These are phyloP conservation scores for Aspergillus hiratsukae DNA, from an alignment of 2,329 filamentous ascomycete species.

Conservation along the genomic window DNA sequence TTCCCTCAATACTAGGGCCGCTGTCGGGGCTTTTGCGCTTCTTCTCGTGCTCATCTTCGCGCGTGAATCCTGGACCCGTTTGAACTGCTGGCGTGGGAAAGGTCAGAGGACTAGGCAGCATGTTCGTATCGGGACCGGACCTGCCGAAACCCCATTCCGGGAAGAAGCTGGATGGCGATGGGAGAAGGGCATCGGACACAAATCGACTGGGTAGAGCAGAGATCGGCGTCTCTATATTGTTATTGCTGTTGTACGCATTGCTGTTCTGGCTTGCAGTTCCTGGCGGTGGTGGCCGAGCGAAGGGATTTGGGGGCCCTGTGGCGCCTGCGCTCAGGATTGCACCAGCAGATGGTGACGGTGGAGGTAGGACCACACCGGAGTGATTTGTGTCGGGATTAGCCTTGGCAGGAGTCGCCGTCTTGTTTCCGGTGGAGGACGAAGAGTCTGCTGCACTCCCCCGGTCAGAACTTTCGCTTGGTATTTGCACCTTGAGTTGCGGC, in stretches of 20 bases:
- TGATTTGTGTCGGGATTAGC: constrained; percentile 53
- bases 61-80: constrained; percentile 36
- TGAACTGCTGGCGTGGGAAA: constrained; percentile 71
- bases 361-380: constrained; percentile 75
- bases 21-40: constrained; percentile 43
- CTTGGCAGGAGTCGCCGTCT: constrained; percentile 56
- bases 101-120: constrained; percentile 85
- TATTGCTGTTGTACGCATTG: constrained; percentile 38
- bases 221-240: constrained; percentile 69
- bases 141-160: constrained; percentile 76
- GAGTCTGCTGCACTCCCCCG: constrained; percentile 68
- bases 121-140: constrained; percentile 67
- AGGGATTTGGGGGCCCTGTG: constrained; percentile 89
- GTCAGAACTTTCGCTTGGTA: constrained; percentile 86
- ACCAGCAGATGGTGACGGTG: constrained; percentile 84
- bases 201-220: constrained; percentile 90
- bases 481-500: constrained; percentile 86
- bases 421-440: constrained; percentile 56
- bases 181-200: constrained; percentile 78
- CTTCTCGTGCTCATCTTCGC: constrained; percentile 42
- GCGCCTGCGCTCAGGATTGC: constrained; percentile 86
- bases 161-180: constrained; percentile 89
- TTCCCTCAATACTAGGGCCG: constrained; percentile 26
- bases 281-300: constrained; percentile 82
- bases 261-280: constrained; percentile 35